phyloP scores from a whole-genome alignment of 805 yeast genomes.

The Dipodascus geniculatus region DNA sequence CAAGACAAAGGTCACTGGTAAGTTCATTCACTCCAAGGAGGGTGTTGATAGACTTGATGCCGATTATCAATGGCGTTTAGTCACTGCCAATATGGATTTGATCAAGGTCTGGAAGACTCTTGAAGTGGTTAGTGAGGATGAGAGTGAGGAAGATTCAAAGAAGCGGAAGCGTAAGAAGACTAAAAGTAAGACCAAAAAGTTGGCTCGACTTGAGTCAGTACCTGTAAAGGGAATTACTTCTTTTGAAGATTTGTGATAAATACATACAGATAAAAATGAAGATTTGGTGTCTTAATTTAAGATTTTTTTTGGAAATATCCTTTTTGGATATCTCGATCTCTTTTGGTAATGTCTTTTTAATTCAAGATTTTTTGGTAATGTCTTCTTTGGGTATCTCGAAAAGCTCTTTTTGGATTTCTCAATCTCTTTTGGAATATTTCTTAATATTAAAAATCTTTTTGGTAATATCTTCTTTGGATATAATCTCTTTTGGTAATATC shows the following conservation, averaged over 20 bases:
- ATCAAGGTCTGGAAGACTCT: constrained; percentile 58
- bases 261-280: too few species aligned
- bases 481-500: too few species aligned
- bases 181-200: constrained; percentile 3
- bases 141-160: background rate
- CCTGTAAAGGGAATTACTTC: constrained; percentile 14
- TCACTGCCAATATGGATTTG: constrained; percentile 74
- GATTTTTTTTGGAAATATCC: too few species aligned
- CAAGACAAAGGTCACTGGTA: constrained; percentile 49
- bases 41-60: constrained; percentile 69
- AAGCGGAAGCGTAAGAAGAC: constrained; percentile 5
- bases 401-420: too few species aligned
- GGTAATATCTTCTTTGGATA: too few species aligned
- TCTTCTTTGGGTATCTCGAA: too few species aligned
- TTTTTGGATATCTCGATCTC: too few species aligned
- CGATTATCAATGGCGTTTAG: constrained; percentile 68
- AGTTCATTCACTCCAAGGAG: constrained; percentile 32
- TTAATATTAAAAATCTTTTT: too few species aligned
- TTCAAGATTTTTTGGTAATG: too few species aligned
- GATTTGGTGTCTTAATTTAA: too few species aligned
- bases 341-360: too few species aligned
- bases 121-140: constrained; percentile 6
- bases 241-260: constrained; percentile 14
- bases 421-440: too few species aligned
- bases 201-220: background rate